A percentile compares a stretch with the other conserved stretches of the same genome.
Conservation (phyloP, 805 yeast genomes). For the Candida sphagnicola region DNA sequence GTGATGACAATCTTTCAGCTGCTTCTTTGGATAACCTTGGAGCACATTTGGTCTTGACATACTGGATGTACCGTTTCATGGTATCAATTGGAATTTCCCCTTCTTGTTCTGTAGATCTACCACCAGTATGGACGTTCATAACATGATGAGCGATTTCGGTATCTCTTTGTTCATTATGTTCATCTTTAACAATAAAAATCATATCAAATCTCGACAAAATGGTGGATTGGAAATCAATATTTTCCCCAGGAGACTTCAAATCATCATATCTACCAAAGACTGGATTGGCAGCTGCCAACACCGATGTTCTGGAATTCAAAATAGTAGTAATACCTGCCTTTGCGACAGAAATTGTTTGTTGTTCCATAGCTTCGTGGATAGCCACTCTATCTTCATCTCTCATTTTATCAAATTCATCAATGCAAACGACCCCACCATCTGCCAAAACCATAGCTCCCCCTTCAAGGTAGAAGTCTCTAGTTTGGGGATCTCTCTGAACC, state of each 20-base stretch:
- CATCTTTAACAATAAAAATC: conserved; percentile 97
- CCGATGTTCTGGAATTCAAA: conserved; percentile 92
- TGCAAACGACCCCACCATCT: conserved; percentile 98
- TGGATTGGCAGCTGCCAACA: conserved; percentile 97
- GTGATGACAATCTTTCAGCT: conserved; percentile 82
- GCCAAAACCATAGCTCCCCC: conserved; percentile 99
- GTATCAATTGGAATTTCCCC: conserved; percentile 87
- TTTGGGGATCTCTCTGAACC: conserved; percentile 84
- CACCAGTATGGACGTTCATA: conserved; percentile 87
- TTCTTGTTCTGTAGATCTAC: conserved; percentile 46
- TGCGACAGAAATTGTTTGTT: conserved; percentile 97
- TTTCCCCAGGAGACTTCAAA: conserved; percentile 94
- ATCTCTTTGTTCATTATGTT: conserved; percentile 83
- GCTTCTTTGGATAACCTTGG: conserved; percentile 90
- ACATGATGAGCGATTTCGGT: conserved; percentile 91
- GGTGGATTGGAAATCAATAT: conserved; percentile 96
- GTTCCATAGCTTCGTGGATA: conserved; percentile 99
- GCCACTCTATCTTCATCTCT: conserved; percentile 98
- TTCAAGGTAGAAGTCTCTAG: conserved; percentile 91
- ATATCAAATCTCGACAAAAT: conserved; percentile 96
- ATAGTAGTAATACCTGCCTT: conserved; percentile 99
- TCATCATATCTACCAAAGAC: conserved; percentile 96
- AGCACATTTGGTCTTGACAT: conserved; percentile 86
- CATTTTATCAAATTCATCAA: conserved; percentile 99
- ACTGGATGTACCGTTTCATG: conserved; percentile 90